Evolutionary conservation across 345 rosid species (phyloP).

Genomic region (Crucihimalaya himalaica): DNA sequence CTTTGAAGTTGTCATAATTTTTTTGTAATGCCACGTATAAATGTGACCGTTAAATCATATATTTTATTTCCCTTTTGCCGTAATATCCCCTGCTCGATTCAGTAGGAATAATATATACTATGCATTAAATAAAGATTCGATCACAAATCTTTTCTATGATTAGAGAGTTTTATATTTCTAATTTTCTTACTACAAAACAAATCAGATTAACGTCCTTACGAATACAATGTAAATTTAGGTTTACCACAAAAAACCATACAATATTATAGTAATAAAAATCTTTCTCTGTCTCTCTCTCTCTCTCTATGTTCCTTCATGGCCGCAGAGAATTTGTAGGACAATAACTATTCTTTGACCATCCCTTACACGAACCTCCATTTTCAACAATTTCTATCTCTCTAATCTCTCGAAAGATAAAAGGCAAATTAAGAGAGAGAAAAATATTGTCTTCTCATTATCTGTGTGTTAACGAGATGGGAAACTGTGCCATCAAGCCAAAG

Average conservation of each 20-base stretch:
- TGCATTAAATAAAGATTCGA: constrained; percentile 19
- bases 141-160: not conserved
- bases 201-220: constrained; percentile 3
- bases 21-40: not conserved
- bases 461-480: constrained; percentile 34
- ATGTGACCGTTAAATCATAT: not conserved
- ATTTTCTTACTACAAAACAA: not conserved
- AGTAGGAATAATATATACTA: not conserved
- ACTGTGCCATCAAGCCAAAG: constrained; percentile 42
- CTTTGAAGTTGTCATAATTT: too few species aligned
- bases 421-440: constrained; percentile 1
- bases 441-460: not conserved
- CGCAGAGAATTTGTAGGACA: constrained; percentile 36
- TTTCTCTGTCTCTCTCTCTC: constrained; percentile 28
- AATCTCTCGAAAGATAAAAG: constrained; percentile 21
- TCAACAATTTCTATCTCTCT: not conserved
- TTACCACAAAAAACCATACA: constrained; percentile 9
- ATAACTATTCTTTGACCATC: constrained; percentile 39
- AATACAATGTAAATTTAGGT: not conserved
- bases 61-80: constrained; percentile 5
- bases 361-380: constrained; percentile 16
- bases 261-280: constrained; percentile 21
- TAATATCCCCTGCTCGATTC: not conserved
- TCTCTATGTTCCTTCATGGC: constrained; percentile 14
- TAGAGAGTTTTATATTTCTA: not conserved